phyloP scores from a whole-genome alignment of 2,329 filamentous ascomycete species.

The Aspergillus fumigatiaffinis region DNA sequence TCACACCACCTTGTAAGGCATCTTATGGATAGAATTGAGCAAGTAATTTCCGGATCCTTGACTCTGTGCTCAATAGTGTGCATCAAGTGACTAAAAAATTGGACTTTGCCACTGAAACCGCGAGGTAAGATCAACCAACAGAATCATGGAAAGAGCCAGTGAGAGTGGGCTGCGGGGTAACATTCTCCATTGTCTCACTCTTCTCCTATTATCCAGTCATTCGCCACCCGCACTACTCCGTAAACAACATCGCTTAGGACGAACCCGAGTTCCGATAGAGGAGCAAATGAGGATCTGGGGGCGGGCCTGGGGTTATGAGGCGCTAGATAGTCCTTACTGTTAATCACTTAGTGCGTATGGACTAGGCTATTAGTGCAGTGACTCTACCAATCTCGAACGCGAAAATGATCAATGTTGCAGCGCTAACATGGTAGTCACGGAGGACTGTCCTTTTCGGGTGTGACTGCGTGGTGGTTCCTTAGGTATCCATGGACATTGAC shows the following conservation, averaged over 20 bases:
- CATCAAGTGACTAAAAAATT: neutral
- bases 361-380: neutral
- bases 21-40: neutral
- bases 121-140: neutral
- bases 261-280: neutral
- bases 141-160: neutral
- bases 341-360: neutral
- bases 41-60: neutral
- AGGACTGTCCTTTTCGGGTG: constrained; percentile 1
- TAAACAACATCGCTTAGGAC: constrained; percentile 3
- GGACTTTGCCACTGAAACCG: neutral
- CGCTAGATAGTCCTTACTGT: neutral
- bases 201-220: too few species aligned
- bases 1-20: neutral
- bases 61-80: neutral
- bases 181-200: neutral
- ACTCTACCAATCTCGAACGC: neutral
- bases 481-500: neutral
- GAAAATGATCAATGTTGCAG: constrained; percentile 3
- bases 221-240: neutral
- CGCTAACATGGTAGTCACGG: constrained; percentile 4
- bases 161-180: neutral
- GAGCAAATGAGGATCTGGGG: constrained; percentile 23
- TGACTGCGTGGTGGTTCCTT: neutral
- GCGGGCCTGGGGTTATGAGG: constrained; percentile 10